phyloP scores from a whole-genome alignment of 257 asterid species.

The Cinchona pubescens region DNA sequence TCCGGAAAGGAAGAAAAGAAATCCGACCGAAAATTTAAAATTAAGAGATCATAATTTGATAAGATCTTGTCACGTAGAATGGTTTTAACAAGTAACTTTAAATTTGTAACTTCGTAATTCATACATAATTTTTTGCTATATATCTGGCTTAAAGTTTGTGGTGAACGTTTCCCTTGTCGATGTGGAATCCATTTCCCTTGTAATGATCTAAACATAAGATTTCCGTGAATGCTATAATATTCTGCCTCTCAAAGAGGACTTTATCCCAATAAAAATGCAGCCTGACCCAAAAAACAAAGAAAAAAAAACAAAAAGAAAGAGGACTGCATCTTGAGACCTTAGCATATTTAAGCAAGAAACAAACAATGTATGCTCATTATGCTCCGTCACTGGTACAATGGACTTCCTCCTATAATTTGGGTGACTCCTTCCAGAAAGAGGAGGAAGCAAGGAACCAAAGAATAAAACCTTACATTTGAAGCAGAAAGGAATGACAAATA shows the following conservation, averaged over 20 bases:
- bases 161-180: neutral
- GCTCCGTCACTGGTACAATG: neutral
- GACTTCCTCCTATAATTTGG: neutral
- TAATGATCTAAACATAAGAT: neutral
- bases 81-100: too few species aligned
- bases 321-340: neutral
- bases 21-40: too few species aligned
- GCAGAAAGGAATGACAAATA: neutral
- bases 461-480: neutral
- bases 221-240: neutral
- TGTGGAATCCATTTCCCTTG: neutral
- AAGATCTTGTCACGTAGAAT: too few species aligned
- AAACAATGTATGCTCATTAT: neutral
- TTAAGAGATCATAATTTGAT: too few species aligned
- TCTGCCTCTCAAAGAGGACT: neutral
- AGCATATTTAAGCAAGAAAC: neutral
- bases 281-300: too few species aligned
- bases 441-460: neutral
- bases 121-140: too few species aligned
- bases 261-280: neutral
- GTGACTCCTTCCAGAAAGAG: neutral
- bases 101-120: too few species aligned
- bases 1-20: too few species aligned
- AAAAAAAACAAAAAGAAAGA: too few species aligned
- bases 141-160: neutral